A percentile compares a stretch with the other conserved stretches of the same genome.
Conservation (phyloP, 345 rosid species). For the Linum tenue region DNA sequence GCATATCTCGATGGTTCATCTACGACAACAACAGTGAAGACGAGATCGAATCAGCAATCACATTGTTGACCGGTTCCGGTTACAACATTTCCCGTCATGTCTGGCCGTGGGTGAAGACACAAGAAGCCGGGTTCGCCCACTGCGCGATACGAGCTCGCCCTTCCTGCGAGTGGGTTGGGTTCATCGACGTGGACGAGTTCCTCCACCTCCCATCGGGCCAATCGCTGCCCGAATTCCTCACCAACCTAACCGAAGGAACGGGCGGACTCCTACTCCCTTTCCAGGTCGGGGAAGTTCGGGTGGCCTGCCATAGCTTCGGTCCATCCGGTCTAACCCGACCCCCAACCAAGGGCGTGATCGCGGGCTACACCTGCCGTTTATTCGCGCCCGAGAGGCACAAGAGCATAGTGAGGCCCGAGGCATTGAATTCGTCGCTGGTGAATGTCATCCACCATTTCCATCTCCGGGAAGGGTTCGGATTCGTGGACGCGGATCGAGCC, state of each 20-base stretch:
- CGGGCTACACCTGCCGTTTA: constrained; percentile 65
- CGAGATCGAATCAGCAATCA: constrained; percentile 29
- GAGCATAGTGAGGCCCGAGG: constrained; percentile 53
- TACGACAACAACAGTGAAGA: constrained; percentile 83
- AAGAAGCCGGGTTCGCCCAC: constrained; percentile 89
- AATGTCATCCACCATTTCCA: constrained; percentile 73
- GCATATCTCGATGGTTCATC: constrained; percentile 54
- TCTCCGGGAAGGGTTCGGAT: constrained; percentile 13
- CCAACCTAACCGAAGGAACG: constrained; percentile 11
- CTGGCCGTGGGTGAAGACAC: constrained; percentile 88
- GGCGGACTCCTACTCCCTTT: neutral
- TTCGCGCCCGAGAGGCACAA: constrained; percentile 54
- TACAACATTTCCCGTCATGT: constrained; percentile 34
- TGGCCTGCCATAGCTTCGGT: constrained; percentile 65
- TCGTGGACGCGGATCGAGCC: constrained; percentile 26
- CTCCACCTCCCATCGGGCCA: constrained; percentile 24
- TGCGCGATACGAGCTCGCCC: constrained; percentile 36
- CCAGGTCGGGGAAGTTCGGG: constrained; percentile 46
- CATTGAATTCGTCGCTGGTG: constrained; percentile 41
- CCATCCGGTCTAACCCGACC: constrained; percentile 52
- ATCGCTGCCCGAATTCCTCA: constrained; percentile 31
- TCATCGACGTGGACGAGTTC: constrained; percentile 73
- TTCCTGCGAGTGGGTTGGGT: constrained; percentile 70
- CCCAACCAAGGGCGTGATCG: constrained; percentile 62
- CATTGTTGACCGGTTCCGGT: constrained; percentile 32